Base-by-base conservation (phyloP, 768 basidiomycete genomes). In the Sporobolomyces phaffii region DNA sequence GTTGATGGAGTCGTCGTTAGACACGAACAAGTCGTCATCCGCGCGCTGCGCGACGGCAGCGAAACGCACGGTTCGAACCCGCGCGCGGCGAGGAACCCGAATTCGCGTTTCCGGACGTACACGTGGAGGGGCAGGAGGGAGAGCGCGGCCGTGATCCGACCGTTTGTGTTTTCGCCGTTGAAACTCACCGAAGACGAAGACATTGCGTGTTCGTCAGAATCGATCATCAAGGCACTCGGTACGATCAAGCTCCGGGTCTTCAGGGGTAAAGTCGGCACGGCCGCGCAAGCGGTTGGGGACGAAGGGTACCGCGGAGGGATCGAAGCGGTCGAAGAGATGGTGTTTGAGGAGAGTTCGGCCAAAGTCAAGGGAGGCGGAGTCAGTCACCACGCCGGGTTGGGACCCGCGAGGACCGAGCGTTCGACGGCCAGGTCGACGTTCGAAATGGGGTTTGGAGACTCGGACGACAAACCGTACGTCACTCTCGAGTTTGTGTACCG, bases 271-370 rank as follows among this genome's bases (percentile, higher is more conserved):
- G 51, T 52, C 8, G 36, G 34, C 24, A 53, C 34, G 5, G 52
- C 34, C 15, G 52, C 34, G 15, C 36, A 8, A 9, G 17, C 29
- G 10, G 52, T 7, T 3, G 52, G n/a, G 4, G 54, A 56, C 9
- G 54, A 56, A 28, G 54, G 24, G 24, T 41, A 41, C 15, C 9
- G 8, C 13, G 29, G n/a, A 28, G 54, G 40, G 24, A 43, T 26
- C 54, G 54, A 56, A 29, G 10, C 26, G 54, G 40, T 56, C 5
- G 26, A 29, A 4, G 40, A 56, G n/a, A 41, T 41, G 54, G 26
- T 26, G 22, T 56, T 56, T 24, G 54, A 56, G 26, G 54, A 56
- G 28, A 56, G 40, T 56, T 24, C 54, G n/a, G 54, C 54, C n/a
- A 56, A 43, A 17, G 54, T 56, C 40, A 56, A 56, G 17, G 54